phyloP scores from a whole-genome alignment of 1,284 basidiomycete genomes.

The Malassezia furfur region DNA sequence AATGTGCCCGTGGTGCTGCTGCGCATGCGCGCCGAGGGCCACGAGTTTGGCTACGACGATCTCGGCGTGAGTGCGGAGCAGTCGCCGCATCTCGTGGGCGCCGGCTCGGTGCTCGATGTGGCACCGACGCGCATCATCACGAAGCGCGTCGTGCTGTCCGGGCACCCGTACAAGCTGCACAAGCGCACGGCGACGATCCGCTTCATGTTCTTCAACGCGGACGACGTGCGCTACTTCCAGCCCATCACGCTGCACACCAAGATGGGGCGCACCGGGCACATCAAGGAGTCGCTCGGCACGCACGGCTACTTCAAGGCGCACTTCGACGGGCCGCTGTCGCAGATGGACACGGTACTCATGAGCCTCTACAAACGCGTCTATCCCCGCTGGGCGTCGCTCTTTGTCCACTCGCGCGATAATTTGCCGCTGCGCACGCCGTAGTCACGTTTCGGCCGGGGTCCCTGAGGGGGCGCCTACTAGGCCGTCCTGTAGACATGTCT shows the following conservation, averaged over 20 bases:
- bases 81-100: slow-evolving; percentile 66
- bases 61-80: slow-evolving; percentile 38
- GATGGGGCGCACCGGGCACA: slow-evolving; percentile 80
- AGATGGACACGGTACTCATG: slow-evolving; percentile 60
- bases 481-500: too few relatives aligned
- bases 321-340: slow-evolving; percentile 86
- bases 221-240: slow-evolving; percentile 86
- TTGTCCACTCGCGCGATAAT: background rate
- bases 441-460: background rate
- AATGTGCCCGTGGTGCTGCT: slow-evolving; percentile 37
- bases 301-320: slow-evolving; percentile 97
- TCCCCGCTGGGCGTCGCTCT: slow-evolving; percentile 14
- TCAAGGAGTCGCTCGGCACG: slow-evolving; percentile 80
- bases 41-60: slow-evolving; percentile 39
- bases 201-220: slow-evolving; percentile 97
- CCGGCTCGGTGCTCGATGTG: slow-evolving; percentile 74
- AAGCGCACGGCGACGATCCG: slow-evolving; percentile 94
- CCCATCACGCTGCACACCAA: slow-evolving; percentile 90
- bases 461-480: too few relatives aligned
- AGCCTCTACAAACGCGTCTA: slow-evolving; percentile 30
- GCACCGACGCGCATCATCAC: slow-evolving; percentile 75
- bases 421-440: slow-evolving; percentile 5
- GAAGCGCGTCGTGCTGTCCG: slow-evolving; percentile 84
- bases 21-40: slow-evolving; percentile 23
- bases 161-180: slow-evolving; percentile 94